Conservation (phyloP, 768 basidiomycete genomes). For the Coprinellus micaceus region DNA sequence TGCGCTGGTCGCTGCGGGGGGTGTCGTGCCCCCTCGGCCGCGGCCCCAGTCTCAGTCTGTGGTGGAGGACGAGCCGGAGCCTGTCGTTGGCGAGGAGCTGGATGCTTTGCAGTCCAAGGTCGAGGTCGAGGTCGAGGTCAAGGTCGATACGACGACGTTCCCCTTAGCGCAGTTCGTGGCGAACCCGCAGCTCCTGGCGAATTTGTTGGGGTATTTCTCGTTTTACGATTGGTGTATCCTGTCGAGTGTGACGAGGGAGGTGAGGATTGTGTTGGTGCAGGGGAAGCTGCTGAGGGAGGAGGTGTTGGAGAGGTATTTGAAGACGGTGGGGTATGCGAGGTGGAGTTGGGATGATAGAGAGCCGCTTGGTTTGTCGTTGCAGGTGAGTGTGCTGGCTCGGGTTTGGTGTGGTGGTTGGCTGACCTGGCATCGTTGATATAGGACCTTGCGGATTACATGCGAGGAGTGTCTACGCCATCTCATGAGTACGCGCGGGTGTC, state of each 20-base stretch:
- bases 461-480: constrained; percentile 70
- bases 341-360: constrained; percentile 65
- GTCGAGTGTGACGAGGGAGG: constrained; percentile 51
- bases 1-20: neutral
- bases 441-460: constrained; percentile 80
- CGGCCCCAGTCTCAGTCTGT: neutral
- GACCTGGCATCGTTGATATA: constrained; percentile 27
- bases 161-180: constrained; percentile 56
- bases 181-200: constrained; percentile 47
- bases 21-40: constrained; percentile 3
- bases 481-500: constrained; percentile 69
- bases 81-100: constrained; percentile 2
- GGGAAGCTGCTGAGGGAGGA: constrained; percentile 52
- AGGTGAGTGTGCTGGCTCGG: constrained; percentile 38
- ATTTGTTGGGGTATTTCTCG: constrained; percentile 57
- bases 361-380: constrained; percentile 57
- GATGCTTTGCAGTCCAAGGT: neutral
- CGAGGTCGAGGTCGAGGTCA: neutral
- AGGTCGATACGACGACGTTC: constrained; percentile 28
- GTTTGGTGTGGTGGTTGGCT: constrained; percentile 6
- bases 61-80: constrained; percentile 3
- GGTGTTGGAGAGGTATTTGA: constrained; percentile 65
- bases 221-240: constrained; percentile 72
- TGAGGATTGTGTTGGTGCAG: constrained; percentile 48
- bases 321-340: constrained; percentile 65